These are phyloP conservation scores for Candida gorgasii DNA, from an alignment of 805 yeast genomes.

Conservation along the genomic window DNA sequence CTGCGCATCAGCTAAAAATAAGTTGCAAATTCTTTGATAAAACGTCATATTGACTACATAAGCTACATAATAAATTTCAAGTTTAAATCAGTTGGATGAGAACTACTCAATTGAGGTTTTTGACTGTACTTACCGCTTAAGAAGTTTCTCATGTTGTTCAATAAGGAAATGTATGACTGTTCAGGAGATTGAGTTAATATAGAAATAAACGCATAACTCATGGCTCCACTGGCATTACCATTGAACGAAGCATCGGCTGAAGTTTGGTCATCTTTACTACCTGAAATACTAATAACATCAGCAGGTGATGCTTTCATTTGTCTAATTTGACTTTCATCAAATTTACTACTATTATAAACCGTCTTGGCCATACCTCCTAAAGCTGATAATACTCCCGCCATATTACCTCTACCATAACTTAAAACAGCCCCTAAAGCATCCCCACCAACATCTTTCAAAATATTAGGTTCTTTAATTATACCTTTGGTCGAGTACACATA, in stretches of 20 bases:
- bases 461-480: conserved; percentile 39
- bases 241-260: conserved; percentile 39
- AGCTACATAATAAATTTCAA: conserved; percentile 30
- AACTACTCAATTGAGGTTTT: conserved; percentile 41
- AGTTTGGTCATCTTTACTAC: conserved; percentile 44
- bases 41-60: neutral
- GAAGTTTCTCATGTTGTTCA: conserved; percentile 37
- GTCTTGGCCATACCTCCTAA: conserved; percentile 36
- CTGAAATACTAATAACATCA: conserved; percentile 37
- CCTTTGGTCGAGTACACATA: conserved; percentile 43
- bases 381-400: conserved; percentile 39
- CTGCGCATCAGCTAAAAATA: conserved; percentile 1
- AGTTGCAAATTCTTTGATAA: neutral
- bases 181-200: conserved; percentile 28
- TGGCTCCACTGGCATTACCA: conserved; percentile 41
- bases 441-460: conserved; percentile 37
- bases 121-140: conserved; percentile 35
- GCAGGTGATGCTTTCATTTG: conserved; percentile 37
- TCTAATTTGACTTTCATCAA: conserved; percentile 24
- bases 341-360: conserved; percentile 17
- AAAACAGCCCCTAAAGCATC: conserved; percentile 34
- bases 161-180: conserved; percentile 35
- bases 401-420: conserved; percentile 34
- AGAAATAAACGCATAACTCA: conserved; percentile 39
- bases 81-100: conserved; percentile 42